Evolutionary conservation across 2,329 filamentous ascomycete species (phyloP), one percentile per base, ranked within the genome.

Genomic region (Alternaria rosae): DNA sequence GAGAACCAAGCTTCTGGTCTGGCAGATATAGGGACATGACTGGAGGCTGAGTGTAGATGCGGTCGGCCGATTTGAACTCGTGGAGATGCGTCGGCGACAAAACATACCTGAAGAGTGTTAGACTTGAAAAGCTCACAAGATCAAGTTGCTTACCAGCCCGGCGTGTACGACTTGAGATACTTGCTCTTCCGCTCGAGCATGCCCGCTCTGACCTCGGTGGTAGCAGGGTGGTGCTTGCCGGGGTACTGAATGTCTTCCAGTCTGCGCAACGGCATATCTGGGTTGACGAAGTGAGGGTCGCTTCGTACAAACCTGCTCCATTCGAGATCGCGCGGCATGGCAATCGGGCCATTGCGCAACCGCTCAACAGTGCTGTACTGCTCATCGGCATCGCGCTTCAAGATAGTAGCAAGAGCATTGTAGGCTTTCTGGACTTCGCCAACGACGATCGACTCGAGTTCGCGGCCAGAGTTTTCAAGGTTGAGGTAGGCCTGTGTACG

Each of bases 31-130:
- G 85, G 43, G 95, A 98, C 94, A 99, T 97, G 76, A 98, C 88
- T 1, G 95, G 95, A 41, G 92, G 90, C 80, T 95, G 92, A 62
- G 88, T 85, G 71, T 86, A 85, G 66, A 90, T 91, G 78, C 94
- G 94, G 81, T 98, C 94, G 69, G 93, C 93, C n/a, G 93, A 97
- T 79, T 97, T 97, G 87, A 98, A 99, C 81, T 99, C 95, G 82
- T 99, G 95, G 21, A 99, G 86, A 81, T 99, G 95, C 58, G 95
- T 98, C 15, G 95, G 92, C 71, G 95, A 97, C 70, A 99, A 84
- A 50, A 98, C 93, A 79, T 97, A 97, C 92, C 92, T 95, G 61
- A 1, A 17, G 38, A 8, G 38, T 48, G 41, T 70, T 56, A 73
- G 70, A 48, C 11, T 32, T 5, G 5, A 15, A 25, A 26, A 8